phyloP scores from a whole-genome alignment of 2,329 filamentous ascomycete species.

The Ustulina deusta region DNA sequence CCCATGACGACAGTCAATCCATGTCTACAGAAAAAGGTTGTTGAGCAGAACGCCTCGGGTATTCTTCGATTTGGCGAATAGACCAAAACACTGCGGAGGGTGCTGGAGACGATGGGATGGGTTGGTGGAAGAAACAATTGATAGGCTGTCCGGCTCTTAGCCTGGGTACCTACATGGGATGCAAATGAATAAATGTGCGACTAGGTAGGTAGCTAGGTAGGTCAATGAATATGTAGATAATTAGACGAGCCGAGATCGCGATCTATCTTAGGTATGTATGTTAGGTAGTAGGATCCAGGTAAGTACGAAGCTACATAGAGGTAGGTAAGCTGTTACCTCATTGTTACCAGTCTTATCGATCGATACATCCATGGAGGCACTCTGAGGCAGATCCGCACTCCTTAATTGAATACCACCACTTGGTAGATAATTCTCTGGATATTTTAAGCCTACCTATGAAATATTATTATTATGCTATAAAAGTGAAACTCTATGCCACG shows the following conservation, averaged over 20 bases:
- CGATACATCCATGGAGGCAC: background rate
- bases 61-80: background rate
- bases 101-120: background rate
- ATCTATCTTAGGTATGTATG: background rate
- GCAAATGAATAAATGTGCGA: background rate
- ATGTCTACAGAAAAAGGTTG: slow-evolving; percentile 41
- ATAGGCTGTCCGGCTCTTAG: slow-evolving; percentile 1
- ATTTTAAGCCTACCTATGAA: too few species aligned
- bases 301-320: background rate
- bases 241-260: background rate
- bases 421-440: too few species aligned
- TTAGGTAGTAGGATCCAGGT: background rate
- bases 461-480: too few species aligned
- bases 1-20: slow-evolving; percentile 73
- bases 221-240: background rate
- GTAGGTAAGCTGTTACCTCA: slow-evolving; percentile 22
- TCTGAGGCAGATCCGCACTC: background rate
- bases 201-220: background rate
- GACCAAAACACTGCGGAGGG: slow-evolving; percentile 4
- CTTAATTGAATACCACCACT: background rate
- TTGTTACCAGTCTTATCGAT: slow-evolving; percentile 18
- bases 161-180: background rate
- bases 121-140: slow-evolving; percentile 2
- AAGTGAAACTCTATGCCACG: too few species aligned
- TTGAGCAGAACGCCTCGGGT: background rate